phyloP scores from a whole-genome alignment of 345 rosid genomes.

The Eucalyptus polybractea region DNA sequence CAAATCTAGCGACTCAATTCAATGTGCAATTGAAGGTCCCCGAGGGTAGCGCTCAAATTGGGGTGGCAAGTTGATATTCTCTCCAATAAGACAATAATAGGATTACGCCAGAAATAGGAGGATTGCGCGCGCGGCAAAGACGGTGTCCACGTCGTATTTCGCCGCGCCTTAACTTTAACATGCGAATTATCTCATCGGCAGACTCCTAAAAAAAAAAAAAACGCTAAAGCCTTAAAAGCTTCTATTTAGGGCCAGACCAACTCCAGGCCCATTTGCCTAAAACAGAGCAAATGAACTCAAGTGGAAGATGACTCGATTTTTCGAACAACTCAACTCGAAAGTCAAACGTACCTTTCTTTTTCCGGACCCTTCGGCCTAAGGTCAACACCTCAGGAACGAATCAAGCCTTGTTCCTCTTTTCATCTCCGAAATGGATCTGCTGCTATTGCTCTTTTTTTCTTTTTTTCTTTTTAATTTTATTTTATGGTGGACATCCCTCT shows the following conservation, averaged over 20 bases:
- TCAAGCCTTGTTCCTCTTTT: too few relatives aligned
- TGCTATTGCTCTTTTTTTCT: rapidly evolving
- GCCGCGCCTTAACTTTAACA: neutral
- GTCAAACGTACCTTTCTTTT: rapidly evolving
- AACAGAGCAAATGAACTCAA: neutral
- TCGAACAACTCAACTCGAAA: neutral
- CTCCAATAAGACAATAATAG: neutral
- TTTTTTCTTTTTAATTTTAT: too few relatives aligned
- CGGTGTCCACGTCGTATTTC: neutral
- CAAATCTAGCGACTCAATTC: neutral
- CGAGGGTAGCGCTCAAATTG: neutral
- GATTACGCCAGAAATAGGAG: neutral
- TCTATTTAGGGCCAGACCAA: neutral
- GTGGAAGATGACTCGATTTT: neutral
- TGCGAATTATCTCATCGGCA: neutral
- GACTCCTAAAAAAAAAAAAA: neutral
- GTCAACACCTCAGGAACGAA: neutral
- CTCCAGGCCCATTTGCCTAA: neutral
- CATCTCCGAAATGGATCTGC: neutral
- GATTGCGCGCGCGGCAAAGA: neutral
- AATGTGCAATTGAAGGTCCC: neutral
- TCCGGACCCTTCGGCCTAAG: neutral
- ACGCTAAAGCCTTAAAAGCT: neutral
- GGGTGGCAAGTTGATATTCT: too few relatives aligned
- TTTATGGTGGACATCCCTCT: neutral